Conservation (phyloP, 257 asterid genomes). For the Nicotiana undulata region DNA sequence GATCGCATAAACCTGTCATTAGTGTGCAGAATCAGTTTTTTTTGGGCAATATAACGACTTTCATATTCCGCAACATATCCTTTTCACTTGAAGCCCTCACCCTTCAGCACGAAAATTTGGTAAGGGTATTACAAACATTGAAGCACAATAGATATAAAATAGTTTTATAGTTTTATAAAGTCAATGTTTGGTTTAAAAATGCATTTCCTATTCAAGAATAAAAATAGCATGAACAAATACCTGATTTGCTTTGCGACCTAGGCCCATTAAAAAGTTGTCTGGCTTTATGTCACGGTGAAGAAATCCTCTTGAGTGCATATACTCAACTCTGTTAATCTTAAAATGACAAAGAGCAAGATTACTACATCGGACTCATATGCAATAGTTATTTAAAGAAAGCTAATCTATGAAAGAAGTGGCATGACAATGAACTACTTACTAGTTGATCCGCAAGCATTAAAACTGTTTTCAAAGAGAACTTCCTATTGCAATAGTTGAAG, state of each 20-base stretch:
- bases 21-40: neutral
- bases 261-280: constrained; percentile 89
- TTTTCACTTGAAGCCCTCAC: neutral
- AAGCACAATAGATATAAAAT: neutral
- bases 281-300: constrained; percentile 98
- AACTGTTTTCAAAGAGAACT: constrained; percentile 71
- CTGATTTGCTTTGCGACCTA: constrained; percentile 98
- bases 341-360: constrained; percentile 8
- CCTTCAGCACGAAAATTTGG: neutral
- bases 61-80: neutral
- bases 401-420: neutral
- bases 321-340: constrained; percentile 89
- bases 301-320: constrained; percentile 93
- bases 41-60: neutral
- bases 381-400: neutral
- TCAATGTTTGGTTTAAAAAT: neutral
- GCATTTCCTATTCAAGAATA: neutral
- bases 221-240: constrained; percentile 18
- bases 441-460: constrained; percentile 92
- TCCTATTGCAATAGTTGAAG: constrained; percentile 78
- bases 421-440: constrained; percentile 34
- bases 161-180: neutral
- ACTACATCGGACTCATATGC: constrained; percentile 1
- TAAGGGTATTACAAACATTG: neutral
- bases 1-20: constrained; percentile 29